Conservation (phyloP, 345 rosid species). For the Gynandropsis gynandra region DNA sequence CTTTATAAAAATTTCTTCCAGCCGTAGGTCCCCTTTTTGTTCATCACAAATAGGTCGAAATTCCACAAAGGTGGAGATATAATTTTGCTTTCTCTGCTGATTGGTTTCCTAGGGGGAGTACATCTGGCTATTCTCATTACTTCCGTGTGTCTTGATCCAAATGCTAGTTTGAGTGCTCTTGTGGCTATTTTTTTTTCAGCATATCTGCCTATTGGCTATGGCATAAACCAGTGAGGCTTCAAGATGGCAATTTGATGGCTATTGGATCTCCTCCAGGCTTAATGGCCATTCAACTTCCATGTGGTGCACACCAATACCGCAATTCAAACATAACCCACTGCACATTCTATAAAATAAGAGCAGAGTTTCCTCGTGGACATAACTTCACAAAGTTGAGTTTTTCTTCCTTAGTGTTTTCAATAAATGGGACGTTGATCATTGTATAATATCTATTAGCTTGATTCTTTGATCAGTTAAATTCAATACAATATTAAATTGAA, state of each 20-base stretch:
- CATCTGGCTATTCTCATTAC: conserved; percentile 53
- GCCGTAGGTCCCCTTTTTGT: too few relatives aligned
- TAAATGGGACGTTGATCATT: too few relatives aligned
- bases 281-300: conserved; percentile 54
- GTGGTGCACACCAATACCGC: conserved; percentile 38
- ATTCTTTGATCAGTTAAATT: neutral
- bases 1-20: too few relatives aligned
- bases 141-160: conserved; percentile 38
- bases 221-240: conserved; percentile 48
- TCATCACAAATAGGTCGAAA: too few relatives aligned
- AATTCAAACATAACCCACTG: conserved; percentile 49
- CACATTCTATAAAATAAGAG: conserved; percentile 42
- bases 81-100: conserved; percentile 28
- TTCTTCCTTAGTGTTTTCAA: neutral
- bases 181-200: conserved; percentile 38
- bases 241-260: conserved; percentile 25
- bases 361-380: conserved; percentile 53
- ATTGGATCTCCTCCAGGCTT: conserved; percentile 28
- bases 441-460: too few relatives aligned
- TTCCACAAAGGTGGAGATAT: too few relatives aligned
- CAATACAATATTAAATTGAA: neutral
- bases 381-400: conserved; percentile 35
- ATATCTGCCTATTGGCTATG: conserved; percentile 50
- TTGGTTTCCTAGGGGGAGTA: conserved; percentile 58
- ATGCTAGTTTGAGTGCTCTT: conserved; percentile 34